A percentile compares a stretch with the other conserved stretches of the same genome.
These are phyloP conservation scores for Raphanus sativus DNA, from an alignment of 345 rosid genomes.

Conservation along the genomic window DNA sequence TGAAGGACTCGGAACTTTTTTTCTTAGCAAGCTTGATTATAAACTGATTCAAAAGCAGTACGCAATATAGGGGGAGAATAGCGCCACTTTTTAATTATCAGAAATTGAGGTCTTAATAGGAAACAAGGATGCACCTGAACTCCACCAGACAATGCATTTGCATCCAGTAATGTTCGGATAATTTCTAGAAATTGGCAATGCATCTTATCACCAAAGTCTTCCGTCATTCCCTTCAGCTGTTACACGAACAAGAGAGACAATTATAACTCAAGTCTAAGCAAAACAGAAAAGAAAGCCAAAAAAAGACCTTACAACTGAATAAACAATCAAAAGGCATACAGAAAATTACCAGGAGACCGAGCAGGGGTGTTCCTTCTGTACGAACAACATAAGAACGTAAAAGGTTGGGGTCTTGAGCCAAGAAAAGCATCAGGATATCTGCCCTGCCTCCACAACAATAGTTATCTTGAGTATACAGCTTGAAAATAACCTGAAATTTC, in stretches of 20 bases:
- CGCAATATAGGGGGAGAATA: constrained; percentile 1
- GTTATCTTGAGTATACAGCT: constrained; percentile 29
- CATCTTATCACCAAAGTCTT: constrained; percentile 94
- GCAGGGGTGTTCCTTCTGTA: constrained; percentile 73
- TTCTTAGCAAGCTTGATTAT: constrained; percentile 6
- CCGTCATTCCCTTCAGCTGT: constrained; percentile 95
- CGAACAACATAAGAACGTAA: constrained; percentile 86
- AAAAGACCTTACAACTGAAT: constrained; percentile 1
- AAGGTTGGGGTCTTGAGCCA: constrained; percentile 96
- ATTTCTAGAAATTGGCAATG: constrained; percentile 98
- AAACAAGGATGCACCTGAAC: constrained; percentile 59
- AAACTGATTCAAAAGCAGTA: background rate
- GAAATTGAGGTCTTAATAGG: background rate
- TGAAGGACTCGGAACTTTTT: background rate
- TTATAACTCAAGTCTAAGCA: constrained; percentile 6
- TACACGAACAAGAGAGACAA: constrained; percentile 14
- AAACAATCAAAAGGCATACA: constrained; percentile 26
- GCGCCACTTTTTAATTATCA: background rate
- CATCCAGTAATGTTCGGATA: constrained; percentile 93
- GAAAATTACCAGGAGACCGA: constrained; percentile 83
- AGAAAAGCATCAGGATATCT: constrained; percentile 96
- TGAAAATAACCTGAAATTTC: background rate
- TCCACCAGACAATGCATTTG: constrained; percentile 72
- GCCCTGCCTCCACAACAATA: constrained; percentile 86
- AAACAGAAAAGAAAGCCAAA: background rate